phyloP scores from a whole-genome alignment of 306 rosid genomes.

The Pueraria montana region DNA sequence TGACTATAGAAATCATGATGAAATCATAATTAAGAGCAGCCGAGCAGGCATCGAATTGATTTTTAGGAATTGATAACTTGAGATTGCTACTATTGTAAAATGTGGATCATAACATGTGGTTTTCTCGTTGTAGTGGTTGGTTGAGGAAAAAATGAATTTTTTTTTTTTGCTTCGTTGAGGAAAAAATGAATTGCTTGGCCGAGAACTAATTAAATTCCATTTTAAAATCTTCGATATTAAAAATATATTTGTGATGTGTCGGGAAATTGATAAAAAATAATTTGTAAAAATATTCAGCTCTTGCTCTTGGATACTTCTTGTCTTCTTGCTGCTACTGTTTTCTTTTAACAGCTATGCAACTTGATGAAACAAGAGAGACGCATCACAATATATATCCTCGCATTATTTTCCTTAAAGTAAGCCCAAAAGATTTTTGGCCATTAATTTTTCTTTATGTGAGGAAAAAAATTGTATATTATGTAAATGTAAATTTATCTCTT shows the following conservation, averaged over 20 bases:
- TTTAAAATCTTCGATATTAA: not conserved
- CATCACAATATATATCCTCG: too few relatives aligned
- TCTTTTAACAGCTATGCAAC: too few relatives aligned
- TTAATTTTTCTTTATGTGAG: not conserved
- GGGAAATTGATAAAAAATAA: not conserved
- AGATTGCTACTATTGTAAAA: too few relatives aligned
- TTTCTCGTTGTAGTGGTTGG: not conserved
- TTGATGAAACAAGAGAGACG: too few relatives aligned
- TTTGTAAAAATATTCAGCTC: not conserved
- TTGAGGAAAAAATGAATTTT: too few relatives aligned
- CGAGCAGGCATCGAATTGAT: not conserved
- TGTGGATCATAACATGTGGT: not conserved
- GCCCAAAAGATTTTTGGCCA: not conserved
- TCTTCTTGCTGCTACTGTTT: not conserved
- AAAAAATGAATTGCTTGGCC: not conserved
- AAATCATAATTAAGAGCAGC: too few relatives aligned
- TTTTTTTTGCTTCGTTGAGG: too few relatives aligned
- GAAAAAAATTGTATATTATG: not conserved
- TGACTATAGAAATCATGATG: not conserved
- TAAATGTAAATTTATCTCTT: not conserved
- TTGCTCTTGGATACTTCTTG: not conserved
- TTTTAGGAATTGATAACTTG: not conserved
- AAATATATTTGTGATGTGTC: not conserved
- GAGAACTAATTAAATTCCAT: not conserved
- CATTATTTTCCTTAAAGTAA: too few relatives aligned